phyloP scores from a whole-genome alignment of 257 asterid genomes.

The Solanum virginianum region DNA sequence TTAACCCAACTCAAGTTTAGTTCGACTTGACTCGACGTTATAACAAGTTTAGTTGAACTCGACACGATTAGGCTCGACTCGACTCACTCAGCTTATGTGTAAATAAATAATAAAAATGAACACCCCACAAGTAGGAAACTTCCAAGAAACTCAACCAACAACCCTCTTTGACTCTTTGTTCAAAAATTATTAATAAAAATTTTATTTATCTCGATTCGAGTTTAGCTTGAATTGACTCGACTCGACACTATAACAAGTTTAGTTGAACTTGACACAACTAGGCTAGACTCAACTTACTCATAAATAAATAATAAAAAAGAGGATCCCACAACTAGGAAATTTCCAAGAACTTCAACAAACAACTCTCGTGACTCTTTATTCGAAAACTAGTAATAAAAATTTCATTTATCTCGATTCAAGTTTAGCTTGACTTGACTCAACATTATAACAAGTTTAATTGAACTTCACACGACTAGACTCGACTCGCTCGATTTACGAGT shows the following conservation, averaged over 20 bases:
- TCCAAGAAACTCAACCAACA: neutral
- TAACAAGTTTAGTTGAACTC: neutral
- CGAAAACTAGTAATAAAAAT: neutral
- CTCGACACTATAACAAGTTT: neutral
- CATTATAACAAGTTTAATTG: neutral
- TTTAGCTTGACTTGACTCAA: neutral
- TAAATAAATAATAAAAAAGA: no score
- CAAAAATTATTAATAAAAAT: neutral
- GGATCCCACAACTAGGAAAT: no score
- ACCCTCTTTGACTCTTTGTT: neutral
- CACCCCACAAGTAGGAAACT: neutral
- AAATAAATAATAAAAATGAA: neutral
- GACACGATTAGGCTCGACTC: no score
- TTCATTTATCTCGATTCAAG: neutral
- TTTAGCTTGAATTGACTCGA: neutral
- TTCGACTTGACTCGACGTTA: neutral
- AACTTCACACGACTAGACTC: neutral
- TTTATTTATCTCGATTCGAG: neutral
- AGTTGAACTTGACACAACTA: neutral
- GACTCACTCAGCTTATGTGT: neutral
- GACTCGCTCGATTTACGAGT: neutral
- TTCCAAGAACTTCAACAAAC: neutral
- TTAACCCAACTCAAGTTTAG: neutral
- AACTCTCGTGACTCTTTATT: neutral
- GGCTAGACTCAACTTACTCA: neutral